phyloP scores from a whole-genome alignment of 2,329 filamentous ascomycete species.

The Allantophomopsis cytisporea region DNA sequence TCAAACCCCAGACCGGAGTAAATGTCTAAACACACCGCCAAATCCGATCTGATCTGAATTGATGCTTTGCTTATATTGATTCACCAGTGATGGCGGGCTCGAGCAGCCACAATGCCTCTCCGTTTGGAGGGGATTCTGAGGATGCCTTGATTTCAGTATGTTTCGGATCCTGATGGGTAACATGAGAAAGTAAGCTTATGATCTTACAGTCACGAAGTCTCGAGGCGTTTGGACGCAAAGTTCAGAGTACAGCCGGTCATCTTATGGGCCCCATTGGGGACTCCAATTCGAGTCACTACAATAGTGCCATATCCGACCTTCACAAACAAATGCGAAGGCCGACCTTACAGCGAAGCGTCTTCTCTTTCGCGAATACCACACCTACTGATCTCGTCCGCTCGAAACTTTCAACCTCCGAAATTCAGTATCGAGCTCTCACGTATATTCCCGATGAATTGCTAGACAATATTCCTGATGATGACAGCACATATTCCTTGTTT shows the following conservation, averaged over 20 bases:
- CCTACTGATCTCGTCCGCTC: conserved; percentile 91
- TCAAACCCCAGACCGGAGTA: no score
- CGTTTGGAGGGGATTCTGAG: conserved; percentile 16
- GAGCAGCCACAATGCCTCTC: conserved; percentile 18
- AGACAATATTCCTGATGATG: conserved; percentile 73
- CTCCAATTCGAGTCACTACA: conserved; percentile 54
- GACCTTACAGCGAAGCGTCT: conserved; percentile 74
- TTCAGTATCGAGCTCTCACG: conserved; percentile 82
- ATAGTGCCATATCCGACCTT: conserved; percentile 76
- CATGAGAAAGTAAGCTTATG: background rate
- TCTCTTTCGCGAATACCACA: conserved; percentile 79
- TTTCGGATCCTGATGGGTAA: background rate
- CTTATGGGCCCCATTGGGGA: conserved; percentile 60
- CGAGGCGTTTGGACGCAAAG: conserved; percentile 87
- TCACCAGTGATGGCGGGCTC: conserved; percentile 15
- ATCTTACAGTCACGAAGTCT: conserved; percentile 61
- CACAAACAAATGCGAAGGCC: conserved; percentile 81
- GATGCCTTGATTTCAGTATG: conserved; percentile 19
- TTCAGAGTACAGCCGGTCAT: conserved; percentile 84
- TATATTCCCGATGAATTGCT: conserved; percentile 86
- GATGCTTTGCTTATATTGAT: no score
- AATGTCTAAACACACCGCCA: no score
- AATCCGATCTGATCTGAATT: no score
- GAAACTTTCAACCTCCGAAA: conserved; percentile 80
- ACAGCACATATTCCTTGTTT: conserved; percentile 83